Percentiles rank a stretch among this genome's conserved stretches.
Conservation (phyloP, 441 rosid species). For the Euphorbia celastroides region DNA sequence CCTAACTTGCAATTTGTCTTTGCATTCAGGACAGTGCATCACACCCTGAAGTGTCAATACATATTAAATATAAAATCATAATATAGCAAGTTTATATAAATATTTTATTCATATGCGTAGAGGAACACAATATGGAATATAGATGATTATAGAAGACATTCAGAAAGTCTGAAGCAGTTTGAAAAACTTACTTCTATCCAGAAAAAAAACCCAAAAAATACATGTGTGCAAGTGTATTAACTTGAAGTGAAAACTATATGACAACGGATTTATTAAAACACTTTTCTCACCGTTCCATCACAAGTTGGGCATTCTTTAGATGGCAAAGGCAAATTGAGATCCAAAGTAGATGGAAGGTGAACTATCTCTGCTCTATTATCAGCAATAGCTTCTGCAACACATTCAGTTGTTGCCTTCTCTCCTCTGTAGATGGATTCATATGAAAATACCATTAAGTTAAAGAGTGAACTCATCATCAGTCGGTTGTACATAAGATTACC, state of each 20-base stretch:
- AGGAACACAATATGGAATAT: background rate
- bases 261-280: constrained; percentile 11
- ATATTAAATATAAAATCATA: constrained; percentile 19
- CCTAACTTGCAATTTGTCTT: constrained; percentile 70
- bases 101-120: background rate
- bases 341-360: constrained; percentile 66
- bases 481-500: background rate
- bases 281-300: constrained; percentile 75
- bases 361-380: constrained; percentile 80
- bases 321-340: constrained; percentile 66
- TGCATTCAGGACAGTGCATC: constrained; percentile 90
- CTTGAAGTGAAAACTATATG: constrained; percentile 3
- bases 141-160: background rate
- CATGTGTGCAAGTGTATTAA: background rate
- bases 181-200: background rate
- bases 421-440: constrained; percentile 51
- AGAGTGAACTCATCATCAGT: background rate
- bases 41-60: constrained; percentile 57
- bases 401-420: constrained; percentile 84
- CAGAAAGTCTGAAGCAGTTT: background rate
- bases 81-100: constrained; percentile 13
- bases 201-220: background rate
- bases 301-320: constrained; percentile 82
- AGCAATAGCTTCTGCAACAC: constrained; percentile 69
- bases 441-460: background rate